Base-by-base conservation (phyloP, 495 filamentous ascomycete species). In the Penicillium pancosmium region DNA sequence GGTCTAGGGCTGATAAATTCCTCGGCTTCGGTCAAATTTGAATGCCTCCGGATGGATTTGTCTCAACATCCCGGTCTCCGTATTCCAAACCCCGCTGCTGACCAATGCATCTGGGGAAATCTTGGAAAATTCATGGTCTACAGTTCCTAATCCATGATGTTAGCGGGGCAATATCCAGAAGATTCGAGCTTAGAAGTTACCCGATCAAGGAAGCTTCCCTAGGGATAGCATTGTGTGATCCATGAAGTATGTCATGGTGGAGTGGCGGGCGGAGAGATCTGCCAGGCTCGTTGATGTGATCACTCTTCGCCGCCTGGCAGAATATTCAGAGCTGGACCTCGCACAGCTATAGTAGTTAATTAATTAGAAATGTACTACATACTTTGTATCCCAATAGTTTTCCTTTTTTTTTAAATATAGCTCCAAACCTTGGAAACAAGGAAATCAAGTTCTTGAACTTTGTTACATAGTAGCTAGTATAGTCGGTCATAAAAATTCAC, bases 1-100 rank as follows among this genome's bases (percentile, higher is more conserved):
- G 12, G 33, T 31, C 50, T 43, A 23, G n/a, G 43, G 69, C 66
- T 70, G 68, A 73, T 63, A 70, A 73, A 70, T 73, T 55, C 58
- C 33, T 53, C 43, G 19, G 12, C 15, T 33, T 38, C 36, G 36
- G 36, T n/a, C 36, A 38, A 38, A 13, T 66, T 58, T 12, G 18
- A 12, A 23, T 35, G 51, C 27, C 27, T 31, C 27, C 27, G 27
- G 27, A 2, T 31, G 50, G 35, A 16, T 34, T 5, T 8, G 41
- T 44, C 41, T 44, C 41, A 44, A n/a, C 16, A 18, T 44, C 41
- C 16, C 41, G 41, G 16, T 8, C 15, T 47, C 15, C 15, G 12
- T 47, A 27, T 52, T 40, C 7, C 16, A 21, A 48, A 50, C 31
- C 36, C 41, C 47, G 52, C 16, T 33, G 62, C 54, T 66, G 61